Conservation (phyloP, 2,329 filamentous ascomycete species). For the Hypoxylon sp. region DNA sequence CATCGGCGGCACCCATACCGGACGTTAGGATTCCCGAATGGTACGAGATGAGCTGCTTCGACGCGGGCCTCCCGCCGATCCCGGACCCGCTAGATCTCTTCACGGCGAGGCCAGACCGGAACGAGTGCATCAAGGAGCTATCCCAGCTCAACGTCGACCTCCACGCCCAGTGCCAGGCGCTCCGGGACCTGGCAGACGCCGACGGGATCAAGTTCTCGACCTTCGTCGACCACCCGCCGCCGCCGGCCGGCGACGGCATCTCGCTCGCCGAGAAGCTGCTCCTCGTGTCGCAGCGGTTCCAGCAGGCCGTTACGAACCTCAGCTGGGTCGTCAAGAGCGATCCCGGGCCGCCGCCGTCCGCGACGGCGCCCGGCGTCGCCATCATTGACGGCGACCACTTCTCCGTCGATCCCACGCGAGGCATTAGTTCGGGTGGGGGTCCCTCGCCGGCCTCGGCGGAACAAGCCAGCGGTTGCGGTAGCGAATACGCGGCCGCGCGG, state of each 20-base stretch:
- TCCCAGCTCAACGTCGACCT: conserved; percentile 39
- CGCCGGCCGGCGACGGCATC: conserved; percentile 27
- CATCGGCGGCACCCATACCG: conserved; percentile 2
- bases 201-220: conserved; percentile 23
- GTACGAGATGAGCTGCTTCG: conserved; percentile 14
- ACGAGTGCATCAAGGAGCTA: conserved; percentile 40
- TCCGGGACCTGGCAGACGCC: conserved; percentile 14
- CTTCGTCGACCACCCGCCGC: conserved; percentile 25
- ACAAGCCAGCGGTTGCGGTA: neutral
- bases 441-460: neutral
- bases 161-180: conserved; percentile 17
- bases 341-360: conserved; percentile 4
- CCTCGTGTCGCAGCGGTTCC: conserved; percentile 36
- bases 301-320: conserved; percentile 36
- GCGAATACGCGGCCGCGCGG: neutral
- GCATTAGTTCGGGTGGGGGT: no score
- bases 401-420: conserved; percentile 14
- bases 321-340: conserved; percentile 35
- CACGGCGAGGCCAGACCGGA: conserved; percentile 28
- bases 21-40: conserved; percentile 18
- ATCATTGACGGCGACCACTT: conserved; percentile 11
- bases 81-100: conserved; percentile 35
- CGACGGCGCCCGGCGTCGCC: neutral
- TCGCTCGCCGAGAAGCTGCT: conserved; percentile 36
- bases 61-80: neutral